phyloP scores from a whole-genome alignment of 2,329 filamentous ascomycete genomes.

The Fusarium nurragi region DNA sequence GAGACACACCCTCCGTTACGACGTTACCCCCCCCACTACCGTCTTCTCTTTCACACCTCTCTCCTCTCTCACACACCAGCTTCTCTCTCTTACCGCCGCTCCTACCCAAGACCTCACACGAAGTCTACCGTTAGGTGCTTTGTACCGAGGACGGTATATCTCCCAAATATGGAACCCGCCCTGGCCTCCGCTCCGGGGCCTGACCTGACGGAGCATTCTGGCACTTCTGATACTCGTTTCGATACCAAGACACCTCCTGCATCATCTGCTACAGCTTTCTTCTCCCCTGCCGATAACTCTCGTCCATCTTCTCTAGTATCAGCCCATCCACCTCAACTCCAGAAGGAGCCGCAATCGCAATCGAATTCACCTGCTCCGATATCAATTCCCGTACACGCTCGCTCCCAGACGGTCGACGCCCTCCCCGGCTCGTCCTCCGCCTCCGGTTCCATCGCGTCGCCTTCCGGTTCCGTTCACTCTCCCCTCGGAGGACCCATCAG shows the following conservation, averaged over 20 bases:
- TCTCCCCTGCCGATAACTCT: conserved; percentile 33
- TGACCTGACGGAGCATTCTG: conserved; percentile 38
- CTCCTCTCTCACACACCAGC: conserved; percentile 25
- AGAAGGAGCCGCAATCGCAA: conserved; percentile 3
- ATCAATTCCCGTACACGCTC: conserved; percentile 36
- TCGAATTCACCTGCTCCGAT: conserved; percentile 19
- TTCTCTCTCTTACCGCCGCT: conserved; percentile 24
- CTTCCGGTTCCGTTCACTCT: conserved; percentile 27
- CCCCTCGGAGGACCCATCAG: conserved; percentile 55
- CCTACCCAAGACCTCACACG: conserved; percentile 24
- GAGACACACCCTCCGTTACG: conserved; percentile 25
- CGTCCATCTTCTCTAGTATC: conserved; percentile 34
- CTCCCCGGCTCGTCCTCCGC: conserved; percentile 34
- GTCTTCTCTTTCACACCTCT: conserved; percentile 15
- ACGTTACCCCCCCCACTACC: conserved; percentile 27
- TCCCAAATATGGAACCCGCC: conserved; percentile 42
- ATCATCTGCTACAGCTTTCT: conserved; percentile 28
- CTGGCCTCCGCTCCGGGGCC: conserved; percentile 35
- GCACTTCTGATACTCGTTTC: conserved; percentile 41
- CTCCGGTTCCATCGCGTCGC: conserved; percentile 23
- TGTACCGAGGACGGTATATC: conserved; percentile 36
- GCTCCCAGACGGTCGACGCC: conserved; percentile 42
- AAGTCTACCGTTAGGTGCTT: conserved; percentile 27
- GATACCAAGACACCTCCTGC: conserved; percentile 38
- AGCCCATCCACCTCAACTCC: conserved; percentile 26